phyloP scores from a whole-genome alignment of 1,284 basidiomycete species.

The Marasmius fiardii region DNA sequence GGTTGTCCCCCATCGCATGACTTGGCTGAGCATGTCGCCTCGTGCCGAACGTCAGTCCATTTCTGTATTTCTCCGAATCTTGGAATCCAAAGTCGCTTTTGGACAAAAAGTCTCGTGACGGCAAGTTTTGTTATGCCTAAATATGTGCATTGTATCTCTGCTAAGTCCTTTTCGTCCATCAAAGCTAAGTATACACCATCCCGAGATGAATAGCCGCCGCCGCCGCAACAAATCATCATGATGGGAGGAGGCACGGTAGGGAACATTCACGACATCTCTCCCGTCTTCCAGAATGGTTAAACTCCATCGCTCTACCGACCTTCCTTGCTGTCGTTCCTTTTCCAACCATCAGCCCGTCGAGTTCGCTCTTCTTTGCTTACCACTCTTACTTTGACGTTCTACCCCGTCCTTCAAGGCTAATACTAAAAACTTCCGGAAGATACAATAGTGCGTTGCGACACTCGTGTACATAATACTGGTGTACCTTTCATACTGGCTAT shows the following conservation, averaged over 20 bases:
- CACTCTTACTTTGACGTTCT: background rate
- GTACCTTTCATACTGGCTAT: background rate
- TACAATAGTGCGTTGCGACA: background rate
- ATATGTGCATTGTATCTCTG: background rate
- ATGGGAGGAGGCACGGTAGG: background rate
- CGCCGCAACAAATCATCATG: background rate
- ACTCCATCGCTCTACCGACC: background rate
- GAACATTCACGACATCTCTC: background rate
- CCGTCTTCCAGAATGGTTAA: background rate
- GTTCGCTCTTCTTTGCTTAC: background rate
- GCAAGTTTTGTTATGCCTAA: background rate
- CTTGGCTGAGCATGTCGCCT: background rate
- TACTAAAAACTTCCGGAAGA: background rate
- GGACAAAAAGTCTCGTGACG: conserved; percentile 1
- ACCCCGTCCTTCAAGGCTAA: background rate
- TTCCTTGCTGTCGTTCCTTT: background rate
- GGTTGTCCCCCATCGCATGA: conserved; percentile 1
- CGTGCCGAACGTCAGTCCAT: background rate
- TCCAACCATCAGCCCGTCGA: background rate
- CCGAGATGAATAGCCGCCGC: conserved; percentile 2
- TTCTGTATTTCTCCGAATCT: conserved; percentile 1
- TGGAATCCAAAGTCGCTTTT: background rate
- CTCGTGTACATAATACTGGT: background rate
- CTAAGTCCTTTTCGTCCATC: background rate
- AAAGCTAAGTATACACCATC: background rate